Evolutionary conservation across 768 basidiomycete species (phyloP).

Genomic region (Calocybe gangraenosa): DNA sequence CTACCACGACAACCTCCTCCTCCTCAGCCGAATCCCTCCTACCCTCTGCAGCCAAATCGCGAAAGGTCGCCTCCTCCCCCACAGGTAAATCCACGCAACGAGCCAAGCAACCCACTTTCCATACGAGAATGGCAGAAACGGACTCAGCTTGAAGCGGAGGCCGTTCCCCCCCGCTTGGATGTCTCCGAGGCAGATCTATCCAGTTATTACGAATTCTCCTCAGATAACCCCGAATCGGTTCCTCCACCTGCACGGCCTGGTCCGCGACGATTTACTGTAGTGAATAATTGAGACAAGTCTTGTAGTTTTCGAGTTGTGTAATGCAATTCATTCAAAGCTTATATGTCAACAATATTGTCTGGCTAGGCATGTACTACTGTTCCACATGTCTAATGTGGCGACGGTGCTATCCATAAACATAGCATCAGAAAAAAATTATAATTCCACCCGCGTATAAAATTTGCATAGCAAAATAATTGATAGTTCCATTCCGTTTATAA

Average conservation of each 20-base stretch:
- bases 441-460: too few species aligned
- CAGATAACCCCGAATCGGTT: conserved; percentile 16
- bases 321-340: too few species aligned
- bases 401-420: too few species aligned
- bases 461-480: too few species aligned
- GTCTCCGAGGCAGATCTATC: conserved; percentile 26
- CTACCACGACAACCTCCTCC: conserved; percentile 12
- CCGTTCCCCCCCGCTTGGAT: conserved; percentile 19
- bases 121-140: conserved; percentile 27
- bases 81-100: conserved; percentile 9
- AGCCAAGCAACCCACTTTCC: conserved; percentile 16
- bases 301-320: too few species aligned
- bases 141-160: conserved; percentile 22
- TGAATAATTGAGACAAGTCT: conserved; percentile 21
- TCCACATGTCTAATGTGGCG: too few species aligned
- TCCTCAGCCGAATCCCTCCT: conserved; percentile 8
- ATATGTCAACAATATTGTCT: too few species aligned
- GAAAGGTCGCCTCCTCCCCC: conserved; percentile 9
- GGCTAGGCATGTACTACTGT: too few species aligned
- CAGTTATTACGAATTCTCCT: conserved; percentile 28
- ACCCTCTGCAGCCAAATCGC: conserved; percentile 12
- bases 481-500: too few species aligned
- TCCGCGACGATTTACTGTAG: conserved; percentile 26
- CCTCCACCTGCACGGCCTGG: conserved; percentile 17
- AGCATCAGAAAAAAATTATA: too few species aligned